Percentiles rank a stretch among this genome's conserved stretches.
Evolutionary conservation across 2,329 filamentous ascomycete genomes (phyloP).

Genomic region (Botrytis medusae): DNA sequence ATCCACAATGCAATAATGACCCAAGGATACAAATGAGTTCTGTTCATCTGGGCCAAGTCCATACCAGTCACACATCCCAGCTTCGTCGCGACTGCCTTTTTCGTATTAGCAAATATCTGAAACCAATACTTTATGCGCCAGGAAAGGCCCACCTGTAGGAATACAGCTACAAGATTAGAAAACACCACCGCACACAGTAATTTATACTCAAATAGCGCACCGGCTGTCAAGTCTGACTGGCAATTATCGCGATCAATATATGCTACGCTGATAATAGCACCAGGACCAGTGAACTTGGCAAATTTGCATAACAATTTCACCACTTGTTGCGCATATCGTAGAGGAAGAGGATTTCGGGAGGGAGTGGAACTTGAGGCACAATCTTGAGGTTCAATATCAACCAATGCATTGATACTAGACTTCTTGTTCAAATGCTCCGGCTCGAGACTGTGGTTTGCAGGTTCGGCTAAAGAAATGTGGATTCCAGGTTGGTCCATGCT

Average conservation of each 20-base stretch:
- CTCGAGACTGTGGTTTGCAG: background rate
- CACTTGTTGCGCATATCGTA: background rate
- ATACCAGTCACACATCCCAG: constrained; percentile 53
- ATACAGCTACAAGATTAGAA: constrained; percentile 55
- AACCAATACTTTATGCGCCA: background rate
- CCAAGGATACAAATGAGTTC: constrained; percentile 51
- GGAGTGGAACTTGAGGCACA: background rate
- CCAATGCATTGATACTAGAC: background rate
- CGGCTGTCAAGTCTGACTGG: constrained; percentile 54
- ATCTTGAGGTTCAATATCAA: background rate
- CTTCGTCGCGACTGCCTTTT: constrained; percentile 17
- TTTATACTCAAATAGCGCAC: constrained; percentile 51
- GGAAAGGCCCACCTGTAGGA: constrained; percentile 1
- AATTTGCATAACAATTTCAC: constrained; percentile 36
- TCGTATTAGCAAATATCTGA: background rate
- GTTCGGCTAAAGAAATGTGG: too few relatives aligned
- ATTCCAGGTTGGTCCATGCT: background rate
- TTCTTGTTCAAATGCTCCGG: background rate
- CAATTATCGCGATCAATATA: constrained; percentile 50
- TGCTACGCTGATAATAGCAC: constrained; percentile 40
- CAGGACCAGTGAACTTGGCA: constrained; percentile 51
- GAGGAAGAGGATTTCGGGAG: too few relatives aligned
- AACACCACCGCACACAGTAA: constrained; percentile 55
- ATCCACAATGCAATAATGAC: constrained; percentile 52
- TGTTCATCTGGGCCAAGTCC: constrained; percentile 52